phyloP scores from a whole-genome alignment of 352 stramenopile genomes.

The Phytophthora podocarpi region DNA sequence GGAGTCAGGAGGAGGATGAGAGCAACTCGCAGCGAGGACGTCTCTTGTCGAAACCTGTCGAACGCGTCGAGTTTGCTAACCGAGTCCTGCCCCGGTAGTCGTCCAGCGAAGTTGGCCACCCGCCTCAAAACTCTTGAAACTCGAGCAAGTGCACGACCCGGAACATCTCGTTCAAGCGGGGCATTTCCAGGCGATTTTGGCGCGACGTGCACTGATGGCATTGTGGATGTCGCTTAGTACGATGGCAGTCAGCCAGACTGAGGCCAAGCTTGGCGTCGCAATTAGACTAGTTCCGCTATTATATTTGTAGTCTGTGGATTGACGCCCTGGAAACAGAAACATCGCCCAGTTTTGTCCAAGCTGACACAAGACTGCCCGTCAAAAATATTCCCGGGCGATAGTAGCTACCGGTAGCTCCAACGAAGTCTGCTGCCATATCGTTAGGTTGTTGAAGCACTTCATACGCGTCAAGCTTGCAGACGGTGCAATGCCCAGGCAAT shows the following conservation, averaged over 20 bases:
- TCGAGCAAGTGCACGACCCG: not conserved
- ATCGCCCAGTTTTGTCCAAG: no score
- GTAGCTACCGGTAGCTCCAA: no score
- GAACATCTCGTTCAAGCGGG: not conserved
- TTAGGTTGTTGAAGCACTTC: no score
- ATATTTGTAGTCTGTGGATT: conserved; percentile 5
- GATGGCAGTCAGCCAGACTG: no score
- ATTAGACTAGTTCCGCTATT: no score
- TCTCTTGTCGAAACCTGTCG: conserved; percentile 18
- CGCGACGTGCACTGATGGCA: not conserved
- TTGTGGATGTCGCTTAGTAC: not conserved
- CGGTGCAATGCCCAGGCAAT: no score
- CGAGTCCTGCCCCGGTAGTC: conserved; percentile 31
- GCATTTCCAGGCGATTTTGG: not conserved
- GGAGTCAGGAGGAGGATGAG: conserved; percentile 28
- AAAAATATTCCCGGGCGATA: no score
- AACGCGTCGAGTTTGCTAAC: conserved; percentile 43
- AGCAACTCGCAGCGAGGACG: not conserved
- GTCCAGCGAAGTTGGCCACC: conserved; percentile 2
- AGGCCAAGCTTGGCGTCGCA: no score
- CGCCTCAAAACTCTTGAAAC: not conserved
- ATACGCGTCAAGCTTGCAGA: no score
- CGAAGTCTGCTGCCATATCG: no score
- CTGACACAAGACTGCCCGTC: no score
- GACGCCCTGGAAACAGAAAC: no score